Percentiles rank a stretch among this genome's conserved stretches.
Evolutionary conservation across 306 rosid species (phyloP).

Genomic region (Parietaria judaica): DNA sequence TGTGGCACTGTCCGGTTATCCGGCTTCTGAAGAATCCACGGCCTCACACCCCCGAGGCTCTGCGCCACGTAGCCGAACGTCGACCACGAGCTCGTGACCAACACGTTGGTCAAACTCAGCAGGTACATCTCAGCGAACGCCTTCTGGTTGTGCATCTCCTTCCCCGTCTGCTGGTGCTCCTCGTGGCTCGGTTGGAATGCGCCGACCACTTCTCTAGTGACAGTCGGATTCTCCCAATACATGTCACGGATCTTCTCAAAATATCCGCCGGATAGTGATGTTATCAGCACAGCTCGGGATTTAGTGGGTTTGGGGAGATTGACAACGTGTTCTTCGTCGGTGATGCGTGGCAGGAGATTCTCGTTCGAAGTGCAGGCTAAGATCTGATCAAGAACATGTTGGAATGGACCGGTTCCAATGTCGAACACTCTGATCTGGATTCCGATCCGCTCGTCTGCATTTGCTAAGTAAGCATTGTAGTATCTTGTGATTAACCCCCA

Average conservation of each 20-base stretch:
- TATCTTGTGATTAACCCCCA: slow-evolving; percentile 67
- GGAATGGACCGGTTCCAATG: slow-evolving; percentile 51
- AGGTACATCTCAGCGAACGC: slow-evolving; percentile 71
- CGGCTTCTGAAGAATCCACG: slow-evolving; percentile 69
- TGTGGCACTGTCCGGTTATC: slow-evolving; percentile 48
- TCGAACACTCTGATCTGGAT: slow-evolving; percentile 69
- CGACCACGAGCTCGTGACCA: slow-evolving; percentile 73
- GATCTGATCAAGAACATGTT: slow-evolving; percentile 62
- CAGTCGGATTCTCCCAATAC: slow-evolving; percentile 64
- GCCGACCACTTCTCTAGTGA: slow-evolving; percentile 51
- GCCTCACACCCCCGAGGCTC: slow-evolving; percentile 60
- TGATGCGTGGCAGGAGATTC: slow-evolving; percentile 48
- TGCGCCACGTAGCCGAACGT: slow-evolving; percentile 81
- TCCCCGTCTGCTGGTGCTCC: slow-evolving; percentile 60
- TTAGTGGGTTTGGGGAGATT: slow-evolving; percentile 23
- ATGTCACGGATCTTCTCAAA: slow-evolving; percentile 46
- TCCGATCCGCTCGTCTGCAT: slow-evolving; percentile 59
- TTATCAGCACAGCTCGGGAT: slow-evolving; percentile 51
- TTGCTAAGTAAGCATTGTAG: slow-evolving; percentile 55
- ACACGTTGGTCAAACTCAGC: slow-evolving; percentile 46
- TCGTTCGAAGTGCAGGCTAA: slow-evolving; percentile 45
- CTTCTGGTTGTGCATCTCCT: slow-evolving; percentile 53
- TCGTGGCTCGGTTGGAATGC: slow-evolving; percentile 69
- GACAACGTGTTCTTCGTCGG: slow-evolving; percentile 14
- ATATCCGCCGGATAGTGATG: slow-evolving; percentile 60